These are phyloP conservation scores for Leccinum subrobustum DNA, from an alignment of 1,284 basidiomycete genomes.

Conservation along the genomic window DNA sequence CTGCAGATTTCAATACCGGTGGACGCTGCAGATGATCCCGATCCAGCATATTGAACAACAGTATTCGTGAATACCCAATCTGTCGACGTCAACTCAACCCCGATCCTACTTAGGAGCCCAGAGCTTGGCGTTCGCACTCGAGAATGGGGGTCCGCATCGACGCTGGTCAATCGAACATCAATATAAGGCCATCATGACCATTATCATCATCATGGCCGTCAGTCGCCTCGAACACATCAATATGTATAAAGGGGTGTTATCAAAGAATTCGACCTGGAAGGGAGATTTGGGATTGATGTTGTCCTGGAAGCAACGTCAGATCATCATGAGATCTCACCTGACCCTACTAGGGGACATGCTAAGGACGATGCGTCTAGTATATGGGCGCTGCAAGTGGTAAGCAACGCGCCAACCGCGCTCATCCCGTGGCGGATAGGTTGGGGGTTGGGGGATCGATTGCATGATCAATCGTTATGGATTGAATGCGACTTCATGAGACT, in stretches of 20 bases:
- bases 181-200: slow-evolving; percentile 5
- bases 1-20: not conserved
- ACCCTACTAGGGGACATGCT: not conserved
- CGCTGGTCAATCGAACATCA: not conserved
- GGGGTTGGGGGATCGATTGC: not conserved
- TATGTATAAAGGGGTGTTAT: not conserved
- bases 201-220: not conserved
- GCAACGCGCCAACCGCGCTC: not conserved
- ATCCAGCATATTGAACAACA: not conserved
- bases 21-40: not conserved
- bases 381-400: not conserved
- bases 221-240: not conserved
- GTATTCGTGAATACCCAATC: not conserved
- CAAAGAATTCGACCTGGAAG: not conserved
- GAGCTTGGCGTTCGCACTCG: not conserved
- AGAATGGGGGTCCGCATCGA: not conserved
- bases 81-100: not conserved
- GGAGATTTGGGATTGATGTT: not conserved
- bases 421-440: not conserved
- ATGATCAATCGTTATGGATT: not conserved
- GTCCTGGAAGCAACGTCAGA: not conserved
- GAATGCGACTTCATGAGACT: not conserved
- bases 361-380: not conserved
- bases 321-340: not conserved
- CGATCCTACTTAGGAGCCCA: not conserved